Evolutionary conservation across 768 basidiomycete species (phyloP), one percentile per base, ranked within the genome.

Genomic region (Suillus clintonianus): DNA sequence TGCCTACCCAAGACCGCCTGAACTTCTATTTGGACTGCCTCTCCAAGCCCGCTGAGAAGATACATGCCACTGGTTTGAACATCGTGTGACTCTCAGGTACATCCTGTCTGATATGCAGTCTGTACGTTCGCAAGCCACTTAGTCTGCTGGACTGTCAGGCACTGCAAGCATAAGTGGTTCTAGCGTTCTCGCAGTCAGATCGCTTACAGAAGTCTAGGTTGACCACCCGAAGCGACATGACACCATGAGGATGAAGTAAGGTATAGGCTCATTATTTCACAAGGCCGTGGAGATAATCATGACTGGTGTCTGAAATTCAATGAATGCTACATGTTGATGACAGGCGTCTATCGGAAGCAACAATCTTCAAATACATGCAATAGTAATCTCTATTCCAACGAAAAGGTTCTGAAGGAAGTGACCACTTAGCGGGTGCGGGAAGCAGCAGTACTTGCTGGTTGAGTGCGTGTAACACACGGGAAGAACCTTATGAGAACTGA

Each of bases 101-200:
- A 97, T 98, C 67, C 95, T 95, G 2, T 94, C 94, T 7, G 97
- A 99, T 72, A 92, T 89, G 27, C 97, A 97, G 74, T 98, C 97
- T 4, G 85, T 99, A 53, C 90, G 95, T 61, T 99, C 97, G 2
- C 97, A 99, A 76, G 96, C 97, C 0, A 95, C 94, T 0, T 96
- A 97, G 73, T 92, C 95, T 3, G 90, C 84, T 42, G 89, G 89
- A 1, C 84, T 85, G n/a, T 83, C 82, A 65, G 76, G 81, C 59
- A 78, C 75, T 60, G 79, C 83, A 67, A 89, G 90, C 68, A 85
- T 92, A 51, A 78, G 86, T 41, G 80, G 81, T 22, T 80, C 81
- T 43, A 74, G 89, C 90, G 3, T 97, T 87, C 79, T 91, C 92
- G 19, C 97, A 99, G 75, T 95, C 92, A 59, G 96, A 98, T 72